phyloP scores from a whole-genome alignment of 208 protist genomes.

The Leishmania braziliensis region DNA sequence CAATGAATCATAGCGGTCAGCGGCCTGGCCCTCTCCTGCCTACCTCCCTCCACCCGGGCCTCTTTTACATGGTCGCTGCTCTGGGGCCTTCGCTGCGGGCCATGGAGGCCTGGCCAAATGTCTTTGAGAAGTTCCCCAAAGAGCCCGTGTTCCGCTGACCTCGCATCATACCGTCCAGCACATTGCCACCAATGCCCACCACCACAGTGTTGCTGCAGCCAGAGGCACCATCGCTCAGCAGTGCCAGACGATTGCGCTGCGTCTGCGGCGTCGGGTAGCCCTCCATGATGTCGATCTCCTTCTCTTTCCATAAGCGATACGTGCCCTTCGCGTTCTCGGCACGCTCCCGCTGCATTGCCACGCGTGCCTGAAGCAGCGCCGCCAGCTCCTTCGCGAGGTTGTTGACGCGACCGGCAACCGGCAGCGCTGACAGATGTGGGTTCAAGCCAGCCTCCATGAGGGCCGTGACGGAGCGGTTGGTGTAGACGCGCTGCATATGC shows the following conservation, averaged over 20 bases:
- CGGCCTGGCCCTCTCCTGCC: neutral
- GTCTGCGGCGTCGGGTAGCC: constrained; percentile 33
- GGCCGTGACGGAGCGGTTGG: constrained; percentile 67
- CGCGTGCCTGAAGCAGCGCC: constrained; percentile 41
- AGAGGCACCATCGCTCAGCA: constrained; percentile 13
- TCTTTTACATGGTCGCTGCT: neutral
- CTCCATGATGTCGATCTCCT: constrained; percentile 68
- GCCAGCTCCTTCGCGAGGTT: constrained; percentile 51
- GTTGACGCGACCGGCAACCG: constrained; percentile 67
- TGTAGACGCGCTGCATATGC: constrained; percentile 66
- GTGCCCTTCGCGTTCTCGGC: constrained; percentile 78
- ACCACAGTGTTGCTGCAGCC: neutral
- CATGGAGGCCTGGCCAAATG: neutral
- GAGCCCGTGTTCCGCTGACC: neutral
- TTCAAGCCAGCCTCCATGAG: constrained; percentile 64
- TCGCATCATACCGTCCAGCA: neutral
- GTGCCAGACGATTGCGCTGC: constrained; percentile 30
- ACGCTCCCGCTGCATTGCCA: constrained; percentile 55
- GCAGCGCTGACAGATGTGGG: constrained; percentile 60
- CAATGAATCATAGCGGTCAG: neutral
- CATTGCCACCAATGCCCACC: neutral
- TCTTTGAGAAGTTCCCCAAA: neutral
- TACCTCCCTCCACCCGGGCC: neutral
- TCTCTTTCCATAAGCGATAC: constrained; percentile 80
- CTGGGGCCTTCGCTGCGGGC: neutral